Evolutionary conservation across 805 yeast genomes (phyloP), one percentile per base, ranked within the genome.

Genomic region (Lachancea fermentati): DNA sequence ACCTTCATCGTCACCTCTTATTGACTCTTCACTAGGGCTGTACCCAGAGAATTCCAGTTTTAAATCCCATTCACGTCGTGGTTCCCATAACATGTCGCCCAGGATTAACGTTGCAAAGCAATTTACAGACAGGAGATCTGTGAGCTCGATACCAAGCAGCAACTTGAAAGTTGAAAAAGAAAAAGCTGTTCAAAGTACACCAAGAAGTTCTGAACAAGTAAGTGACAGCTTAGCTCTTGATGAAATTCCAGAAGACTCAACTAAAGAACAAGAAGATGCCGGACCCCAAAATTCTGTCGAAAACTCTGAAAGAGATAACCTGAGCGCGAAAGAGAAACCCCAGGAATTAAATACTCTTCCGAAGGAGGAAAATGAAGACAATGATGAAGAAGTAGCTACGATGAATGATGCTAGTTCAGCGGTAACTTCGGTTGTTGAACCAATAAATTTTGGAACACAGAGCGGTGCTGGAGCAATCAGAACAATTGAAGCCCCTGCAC

Each of bases 1-100:
- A 12, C 41, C 41, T 16, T 43, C 46, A 6, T 31, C 43, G 5
- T 43, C 46, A 2, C 46, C 46, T 3, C 25, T 43, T 7, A 15
- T 43, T n/a, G 42, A 39, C 8, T 32, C 41, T 5, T 32, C 41
- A 18, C 26, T 16, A 3, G 32, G 37, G 3, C 11, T 37, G 17
- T 42, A 33, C 22, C 33, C 45, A 6, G 41, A 39, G 4, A 31
- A 13, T n/a, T 34, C 41, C 8, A 34, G 30, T 16, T 9, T 22
- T 2, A 34, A 19, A 16, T 16, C 31, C 15, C 24, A 31, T 9
- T 37, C 41, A 16, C 30, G 41, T n/a, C 36, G 31, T 5, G 8
- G 35, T 3, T 37, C 41, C 5, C 35, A 24, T 9, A 22, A 11
- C 26, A 7, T 22, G 11, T 22, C 26, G 11, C 26, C 26, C 26